Evolutionary conservation across 116 monocot genomes (phyloP), one percentile per base, ranked within the genome.

Genomic region (Dioscorea cayenensis): DNA sequence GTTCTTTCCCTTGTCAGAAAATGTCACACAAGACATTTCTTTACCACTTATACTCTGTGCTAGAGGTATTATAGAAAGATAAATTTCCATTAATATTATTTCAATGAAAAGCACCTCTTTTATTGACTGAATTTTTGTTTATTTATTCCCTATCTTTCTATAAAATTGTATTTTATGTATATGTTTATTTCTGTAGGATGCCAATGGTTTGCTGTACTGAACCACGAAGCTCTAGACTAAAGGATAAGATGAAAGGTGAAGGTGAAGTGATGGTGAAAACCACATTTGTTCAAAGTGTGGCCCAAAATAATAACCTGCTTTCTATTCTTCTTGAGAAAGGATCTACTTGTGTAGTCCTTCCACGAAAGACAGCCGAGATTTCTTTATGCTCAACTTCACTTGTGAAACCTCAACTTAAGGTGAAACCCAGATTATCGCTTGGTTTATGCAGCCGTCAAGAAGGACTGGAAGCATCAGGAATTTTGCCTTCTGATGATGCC

Each of bases 181-280:
- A 8, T 55, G 37, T 63, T 77, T 49, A n/a, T 67, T 17, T 60
- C 28, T 71, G 19, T 68, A 84, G 84, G 63, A 60, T 58, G 48
- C 78, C 81, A 16, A 36, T 29, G 22, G 75, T n/a, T 65, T 62
- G 51, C 66, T 64, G 35, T 51, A 60, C 64, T 55, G 82, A 85
- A 50, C 85, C 85, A 65, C 62, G 85, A 43, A 85, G 85, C 37
- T 85, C 76, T 36, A 65, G 85, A 25, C 36, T 81, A 35, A 85
- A 85, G 74, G 81, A 89, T 81, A 99, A 91, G 73, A 82, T 86
- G 87, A 90, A 75, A 73, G 83, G 94, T 67, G 94, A 99, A 89
- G 99, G 91, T 64, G 94, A 99, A 80, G 28, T 75, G 35, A 85
- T 94, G 74, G 69, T 99, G 14, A 99, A 99, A 66, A 80, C 85